Evolutionary conservation across 164 flowering plant species (phyloP), one percentile per base, ranked within the genome.

Genomic region (Nymphaea colorata): DNA sequence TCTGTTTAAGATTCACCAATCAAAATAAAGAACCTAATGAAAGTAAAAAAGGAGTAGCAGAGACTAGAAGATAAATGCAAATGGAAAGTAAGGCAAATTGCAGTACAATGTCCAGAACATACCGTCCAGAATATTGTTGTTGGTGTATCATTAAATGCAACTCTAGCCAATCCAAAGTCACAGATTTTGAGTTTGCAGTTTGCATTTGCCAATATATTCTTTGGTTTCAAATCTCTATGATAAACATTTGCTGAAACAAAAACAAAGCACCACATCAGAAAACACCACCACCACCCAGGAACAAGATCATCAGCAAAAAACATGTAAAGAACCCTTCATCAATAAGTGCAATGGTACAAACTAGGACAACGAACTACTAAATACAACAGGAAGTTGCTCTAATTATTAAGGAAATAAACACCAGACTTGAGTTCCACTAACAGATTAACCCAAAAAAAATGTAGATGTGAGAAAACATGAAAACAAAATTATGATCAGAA

Each of bases 121-220:
- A 92, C 98, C 80, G 93, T 90, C 94, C 98, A 92, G 73, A 89
- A 88, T 70, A 92, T 77, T 36, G 96, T 87, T 55, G 93, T 82
- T 5, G 96, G 90, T 17, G 93, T 81, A 71, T 92, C 96, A 75
- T 17, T 84, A 76, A 92, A 92, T 42, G 98, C 89, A 65, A 92
- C 98, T 76, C 98, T 84, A 36, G 98, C 98, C 69, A 92, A 78
- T 53, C 98, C 98, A 77, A 92, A 88, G 74, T 92, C 98, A 76
- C 98, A 92, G 18, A 92, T 88, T 76, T 92, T 92, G 42, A 92
- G 87, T 72, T 92, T 92, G 77, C 96, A 92, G 73, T 92, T 87
- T 51, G 96, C 94, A 86, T 92, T 92, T 70, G 96, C 98, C 81
- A 92, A 73, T 71, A 92, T 90, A 69, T 91, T 91, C 79, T 91